phyloP scores from a whole-genome alignment of 805 yeast species.

The Wickerhamomyces subpelliculosus region DNA sequence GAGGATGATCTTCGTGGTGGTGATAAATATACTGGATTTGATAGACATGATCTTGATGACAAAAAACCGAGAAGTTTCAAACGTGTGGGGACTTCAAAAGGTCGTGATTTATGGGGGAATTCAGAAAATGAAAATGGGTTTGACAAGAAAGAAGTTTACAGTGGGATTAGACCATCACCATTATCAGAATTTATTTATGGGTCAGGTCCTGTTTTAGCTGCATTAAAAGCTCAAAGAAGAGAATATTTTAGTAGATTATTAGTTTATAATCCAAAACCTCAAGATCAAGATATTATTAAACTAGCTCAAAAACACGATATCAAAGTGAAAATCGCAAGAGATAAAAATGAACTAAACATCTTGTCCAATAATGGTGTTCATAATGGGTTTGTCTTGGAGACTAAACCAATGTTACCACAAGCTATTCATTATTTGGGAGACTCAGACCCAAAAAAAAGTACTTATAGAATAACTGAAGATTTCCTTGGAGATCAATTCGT shows the following conservation, averaged over 20 bases:
- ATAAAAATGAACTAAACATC: slow-evolving; percentile 46
- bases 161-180: slow-evolving; percentile 31
- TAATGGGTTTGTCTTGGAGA: slow-evolving; percentile 71
- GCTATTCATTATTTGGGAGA: slow-evolving; percentile 20
- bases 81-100: no score
- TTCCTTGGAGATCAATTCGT: slow-evolving; percentile 20
- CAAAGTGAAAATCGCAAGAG: slow-evolving; percentile 14
- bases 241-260: slow-evolving; percentile 43
- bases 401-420: slow-evolving; percentile 42
- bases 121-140: no score
- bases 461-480: slow-evolving; percentile 17
- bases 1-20: no score
- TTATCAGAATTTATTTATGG: slow-evolving; percentile 70
- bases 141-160: slow-evolving; percentile 14
- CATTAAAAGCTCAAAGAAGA: slow-evolving; percentile 51
- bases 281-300: slow-evolving; percentile 34
- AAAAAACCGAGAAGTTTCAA: no score
- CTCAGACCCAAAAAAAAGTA: slow-evolving; percentile 11
- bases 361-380: slow-evolving; percentile 67
- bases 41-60: no score
- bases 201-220: slow-evolving; percentile 67
- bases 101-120: no score
- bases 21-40: no score
- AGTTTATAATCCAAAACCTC: slow-evolving; percentile 34
- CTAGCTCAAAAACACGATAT: slow-evolving; percentile 35